Conservation (phyloP, 345 rosid genomes). For the Hirschfeldia incana region DNA sequence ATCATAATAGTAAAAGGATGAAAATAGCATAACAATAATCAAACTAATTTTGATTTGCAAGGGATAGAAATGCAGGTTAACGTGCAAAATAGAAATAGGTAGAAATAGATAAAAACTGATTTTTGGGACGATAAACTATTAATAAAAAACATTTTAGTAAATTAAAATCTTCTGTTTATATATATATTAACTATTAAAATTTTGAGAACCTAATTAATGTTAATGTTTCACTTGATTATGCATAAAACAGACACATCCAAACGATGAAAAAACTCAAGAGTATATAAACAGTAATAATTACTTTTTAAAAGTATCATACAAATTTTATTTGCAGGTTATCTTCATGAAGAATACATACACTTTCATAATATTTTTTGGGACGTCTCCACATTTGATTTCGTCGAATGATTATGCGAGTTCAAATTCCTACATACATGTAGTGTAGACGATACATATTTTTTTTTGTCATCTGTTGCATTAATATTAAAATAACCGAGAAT, state of each 20-base stretch:
- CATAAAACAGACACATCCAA: not conserved
- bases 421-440: not conserved
- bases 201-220: not conserved
- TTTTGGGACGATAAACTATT: not conserved
- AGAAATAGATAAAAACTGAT: not conserved
- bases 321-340: conserved; percentile 14
- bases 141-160: not conserved
- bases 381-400: conserved; percentile 23
- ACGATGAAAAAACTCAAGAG: not conserved
- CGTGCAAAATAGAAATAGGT: not conserved
- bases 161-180: not conserved
- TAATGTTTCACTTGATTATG: not conserved
- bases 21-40: not conserved
- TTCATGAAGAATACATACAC: conserved; percentile 28
- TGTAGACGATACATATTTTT: too few species aligned
- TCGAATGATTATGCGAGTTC: conserved; percentile 27
- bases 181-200: not conserved
- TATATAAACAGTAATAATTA: conserved; percentile 16
- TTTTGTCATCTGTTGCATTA: too few species aligned
- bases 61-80: not conserved
- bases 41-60: not conserved
- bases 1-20: not conserved
- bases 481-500: too few species aligned
- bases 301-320: conserved; percentile 18
- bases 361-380: conserved; percentile 11